A percentile compares a stretch with the other conserved stretches of the same genome.
Evolutionary conservation across 2,329 filamentous ascomycete species (phyloP).

Genomic region (Hypoxylon sp.): DNA sequence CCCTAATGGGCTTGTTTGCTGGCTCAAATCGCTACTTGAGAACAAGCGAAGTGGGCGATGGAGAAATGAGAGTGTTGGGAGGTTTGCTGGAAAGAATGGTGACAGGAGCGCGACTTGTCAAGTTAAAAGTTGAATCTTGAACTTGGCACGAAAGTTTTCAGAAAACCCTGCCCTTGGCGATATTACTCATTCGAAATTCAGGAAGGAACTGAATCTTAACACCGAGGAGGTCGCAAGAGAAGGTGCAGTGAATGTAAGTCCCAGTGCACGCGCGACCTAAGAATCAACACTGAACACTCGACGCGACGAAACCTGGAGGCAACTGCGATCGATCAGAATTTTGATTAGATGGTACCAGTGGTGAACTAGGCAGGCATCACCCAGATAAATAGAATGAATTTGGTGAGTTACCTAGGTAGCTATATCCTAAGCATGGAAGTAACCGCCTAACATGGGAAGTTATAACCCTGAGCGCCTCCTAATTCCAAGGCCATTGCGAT

Average conservation of each 20-base stretch:
- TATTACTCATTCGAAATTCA: not conserved
- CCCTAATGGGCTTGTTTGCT: conserved; percentile 15
- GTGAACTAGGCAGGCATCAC: not conserved
- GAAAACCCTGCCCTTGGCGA: not conserved
- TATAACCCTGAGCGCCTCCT: not conserved
- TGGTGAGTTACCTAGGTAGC: not conserved
- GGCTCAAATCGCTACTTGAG: conserved; percentile 1
- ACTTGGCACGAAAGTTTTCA: not conserved
- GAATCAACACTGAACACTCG: not conserved
- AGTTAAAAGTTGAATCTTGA: conserved; percentile 7
- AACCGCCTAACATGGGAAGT: not conserved
- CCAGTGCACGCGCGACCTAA: not conserved
- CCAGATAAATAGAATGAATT: not conserved
- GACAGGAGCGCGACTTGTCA: conserved; percentile 1
- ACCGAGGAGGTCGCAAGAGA: not conserved
- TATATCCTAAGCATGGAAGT: not conserved
- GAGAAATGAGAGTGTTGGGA: not conserved
- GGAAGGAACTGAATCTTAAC: conserved; percentile 9
- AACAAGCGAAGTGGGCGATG: not conserved
- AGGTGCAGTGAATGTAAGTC: not conserved
- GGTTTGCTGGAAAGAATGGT: not conserved
- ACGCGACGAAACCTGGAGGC: not conserved
- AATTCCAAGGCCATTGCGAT: not conserved
- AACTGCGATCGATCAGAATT: not conserved
- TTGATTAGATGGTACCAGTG: not conserved